These are phyloP conservation scores for Neurospora sp. DNA, from an alignment of 495 filamentous ascomycete genomes.

Conservation along the genomic window DNA sequence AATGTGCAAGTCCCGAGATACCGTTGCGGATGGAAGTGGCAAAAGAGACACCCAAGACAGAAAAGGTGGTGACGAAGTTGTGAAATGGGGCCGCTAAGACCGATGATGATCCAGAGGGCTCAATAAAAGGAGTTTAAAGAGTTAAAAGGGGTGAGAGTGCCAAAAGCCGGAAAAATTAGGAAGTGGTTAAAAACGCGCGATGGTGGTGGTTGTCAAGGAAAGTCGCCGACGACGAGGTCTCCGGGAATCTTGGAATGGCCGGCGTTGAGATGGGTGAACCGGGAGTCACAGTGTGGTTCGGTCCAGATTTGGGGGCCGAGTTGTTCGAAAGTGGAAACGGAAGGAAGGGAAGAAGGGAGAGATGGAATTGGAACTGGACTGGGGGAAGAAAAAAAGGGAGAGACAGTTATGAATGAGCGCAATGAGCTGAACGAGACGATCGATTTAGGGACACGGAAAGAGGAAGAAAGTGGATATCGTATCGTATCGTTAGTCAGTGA, in stretches of 20 bases:
- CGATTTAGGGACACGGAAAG: not conserved
- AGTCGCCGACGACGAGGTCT: not conserved
- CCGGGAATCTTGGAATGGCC: not conserved
- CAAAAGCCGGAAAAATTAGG: not conserved
- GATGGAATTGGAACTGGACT: constrained; percentile 6
- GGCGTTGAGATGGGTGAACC: not conserved
- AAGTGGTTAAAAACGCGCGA: not conserved
- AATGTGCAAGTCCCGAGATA: not conserved
- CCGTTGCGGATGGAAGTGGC: not conserved
- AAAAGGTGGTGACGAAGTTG: not conserved
- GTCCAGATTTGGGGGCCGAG: not conserved
- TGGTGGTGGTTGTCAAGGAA: not conserved
- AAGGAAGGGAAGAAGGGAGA: not conserved
- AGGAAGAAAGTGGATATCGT: not conserved
- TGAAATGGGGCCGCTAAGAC: not conserved
- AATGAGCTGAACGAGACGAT: not conserved
- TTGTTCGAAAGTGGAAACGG: constrained; percentile 1
- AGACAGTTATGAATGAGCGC: not conserved
- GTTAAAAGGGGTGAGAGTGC: not conserved
- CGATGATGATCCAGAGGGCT: not conserved
- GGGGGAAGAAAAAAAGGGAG: constrained; percentile 1
- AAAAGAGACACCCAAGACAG: not conserved
- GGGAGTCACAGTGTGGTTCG: not conserved
- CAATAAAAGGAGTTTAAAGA: not conserved
- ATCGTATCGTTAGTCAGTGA: not conserved